These are phyloP conservation scores for Morella rubra DNA, from an alignment of 306 rosid genomes.

Conservation along the genomic window DNA sequence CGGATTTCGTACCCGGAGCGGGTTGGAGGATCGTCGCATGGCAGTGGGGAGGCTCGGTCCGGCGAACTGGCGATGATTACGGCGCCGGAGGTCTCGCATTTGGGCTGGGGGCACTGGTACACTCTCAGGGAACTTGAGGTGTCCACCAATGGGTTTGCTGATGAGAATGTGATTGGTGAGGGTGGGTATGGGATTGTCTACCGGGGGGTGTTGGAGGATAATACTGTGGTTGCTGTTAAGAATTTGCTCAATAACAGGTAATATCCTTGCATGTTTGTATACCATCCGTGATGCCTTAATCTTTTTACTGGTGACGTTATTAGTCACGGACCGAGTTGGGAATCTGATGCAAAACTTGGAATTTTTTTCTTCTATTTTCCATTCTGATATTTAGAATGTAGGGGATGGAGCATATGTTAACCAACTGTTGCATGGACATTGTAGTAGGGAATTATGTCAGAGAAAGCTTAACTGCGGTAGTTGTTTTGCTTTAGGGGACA, in stretches of 20 bases:
- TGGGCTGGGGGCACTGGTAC: conserved; percentile 73
- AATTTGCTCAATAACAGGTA: conserved; percentile 65
- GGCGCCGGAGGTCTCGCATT: conserved; percentile 61
- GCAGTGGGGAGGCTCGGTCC: conserved; percentile 49
- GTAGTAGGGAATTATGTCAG: not conserved
- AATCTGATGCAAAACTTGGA: not conserved
- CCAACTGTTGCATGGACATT: not conserved
- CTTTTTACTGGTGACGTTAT: not conserved
- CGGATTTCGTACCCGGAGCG: conserved; percentile 62
- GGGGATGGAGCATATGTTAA: not conserved
- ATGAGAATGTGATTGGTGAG: conserved; percentile 64
- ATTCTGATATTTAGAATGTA: not conserved
- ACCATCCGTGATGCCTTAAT: not conserved
- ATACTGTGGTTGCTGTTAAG: conserved; percentile 47
- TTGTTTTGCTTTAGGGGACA: conserved; percentile 47
- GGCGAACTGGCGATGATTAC: conserved; percentile 43
- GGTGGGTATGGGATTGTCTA: conserved; percentile 72
- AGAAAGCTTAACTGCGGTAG: conserved; percentile 10
- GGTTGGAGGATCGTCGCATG: conserved; percentile 46
- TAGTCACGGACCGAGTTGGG: conserved; percentile 6
- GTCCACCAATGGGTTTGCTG: conserved; percentile 54
- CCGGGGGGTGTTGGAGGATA: conserved; percentile 50
- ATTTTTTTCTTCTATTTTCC: not conserved
- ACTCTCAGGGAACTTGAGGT: conserved; percentile 62
- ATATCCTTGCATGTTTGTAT: not conserved